phyloP scores from a whole-genome alignment of 768 basidiomycete species.

The Auricularia heimuer region DNA sequence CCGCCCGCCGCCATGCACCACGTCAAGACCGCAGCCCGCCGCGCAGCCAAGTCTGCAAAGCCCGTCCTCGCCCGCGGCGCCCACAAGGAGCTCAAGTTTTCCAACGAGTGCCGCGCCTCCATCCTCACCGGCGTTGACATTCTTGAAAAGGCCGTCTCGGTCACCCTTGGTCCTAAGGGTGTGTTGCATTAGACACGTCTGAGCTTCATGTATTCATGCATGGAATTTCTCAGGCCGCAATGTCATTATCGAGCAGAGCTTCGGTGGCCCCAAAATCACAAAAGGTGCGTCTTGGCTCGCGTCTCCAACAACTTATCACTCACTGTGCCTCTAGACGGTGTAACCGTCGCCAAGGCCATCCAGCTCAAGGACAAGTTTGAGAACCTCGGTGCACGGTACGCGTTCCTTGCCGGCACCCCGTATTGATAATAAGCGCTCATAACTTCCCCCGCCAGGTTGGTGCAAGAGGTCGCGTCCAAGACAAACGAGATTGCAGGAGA shows the following conservation, averaged over 20 bases:
- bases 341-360: slow-evolving; percentile 94
- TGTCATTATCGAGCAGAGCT: slow-evolving; percentile 95
- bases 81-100: slow-evolving; percentile 96
- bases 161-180: slow-evolving; percentile 96
- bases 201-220: slow-evolving; percentile 5
- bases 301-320: background rate
- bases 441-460: slow-evolving; percentile 41
- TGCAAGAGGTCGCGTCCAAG: slow-evolving; percentile 93
- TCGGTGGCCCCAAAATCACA: slow-evolving; percentile 88
- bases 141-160: slow-evolving; percentile 92
- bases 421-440: slow-evolving; percentile 8
- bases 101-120: slow-evolving; percentile 86
- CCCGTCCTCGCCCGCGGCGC: slow-evolving; percentile 48
- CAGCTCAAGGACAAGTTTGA: slow-evolving; percentile 95
- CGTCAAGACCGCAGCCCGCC: slow-evolving; percentile 59
- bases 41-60: slow-evolving; percentile 41
- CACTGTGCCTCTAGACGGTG: slow-evolving; percentile 57
- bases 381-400: slow-evolving; percentile 92
- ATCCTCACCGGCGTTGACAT: slow-evolving; percentile 95
- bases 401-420: slow-evolving; percentile 16
- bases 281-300: slow-evolving; percentile 50
- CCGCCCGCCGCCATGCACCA: slow-evolving; percentile 49
- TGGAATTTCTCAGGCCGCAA: slow-evolving; percentile 58
- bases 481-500: slow-evolving; percentile 97
- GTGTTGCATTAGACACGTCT: slow-evolving; percentile 8